Evolutionary conservation across 2,329 filamentous ascomycete species (phyloP), one percentile per base, ranked within the genome.

Genomic region (Pleoardoris graminearum): DNA sequence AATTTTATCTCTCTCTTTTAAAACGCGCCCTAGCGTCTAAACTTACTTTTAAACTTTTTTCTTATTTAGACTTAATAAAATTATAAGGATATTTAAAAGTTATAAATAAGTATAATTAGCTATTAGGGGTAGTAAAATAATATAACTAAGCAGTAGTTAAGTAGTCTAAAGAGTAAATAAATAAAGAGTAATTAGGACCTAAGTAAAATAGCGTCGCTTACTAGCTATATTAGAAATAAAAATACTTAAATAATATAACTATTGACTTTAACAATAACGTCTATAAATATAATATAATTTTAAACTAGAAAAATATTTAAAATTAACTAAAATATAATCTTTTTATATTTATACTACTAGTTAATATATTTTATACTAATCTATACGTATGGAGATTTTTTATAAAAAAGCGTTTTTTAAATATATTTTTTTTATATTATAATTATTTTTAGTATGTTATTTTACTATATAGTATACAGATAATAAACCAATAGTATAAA

Each of bases 181-280:
- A 38, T 44, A 4, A 12, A 43, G 44, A 37, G 50, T 48, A 37
- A 53, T 53, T 36, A 48, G 50, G 6, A 38, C 44, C 49, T 51
- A n/a, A 55, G 44, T 32, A 52, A 55, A 52, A 48, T 38, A 55
- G 53, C 53, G 50, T 48, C n/a, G 49, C 43, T 51, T 55, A 51
- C 53, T 55, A 55, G 53, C 53, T 45, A 46, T 27, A 48, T 48
- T 4, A 33, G 30, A 12, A 33, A 53, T 21, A 29, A 23, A 23
- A 12, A 2, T 25, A 11, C 3, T 21, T 22, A 11, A 8, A 12
- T 7, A 12, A 21, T 11, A 2, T 25, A 8, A 16, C 4, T 16
- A 38, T 22, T 12, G 19, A 12, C 12, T 1, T 27, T 41, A 19
- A 27, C n/a, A n/a, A n/a, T n/a, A n/a, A n/a, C n/a, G n/a, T n/a